Percentiles rank a stretch among this genome's conserved stretches.
phyloP scores from a whole-genome alignment of 805 yeast genomes.

The Candida adriatica region DNA sequence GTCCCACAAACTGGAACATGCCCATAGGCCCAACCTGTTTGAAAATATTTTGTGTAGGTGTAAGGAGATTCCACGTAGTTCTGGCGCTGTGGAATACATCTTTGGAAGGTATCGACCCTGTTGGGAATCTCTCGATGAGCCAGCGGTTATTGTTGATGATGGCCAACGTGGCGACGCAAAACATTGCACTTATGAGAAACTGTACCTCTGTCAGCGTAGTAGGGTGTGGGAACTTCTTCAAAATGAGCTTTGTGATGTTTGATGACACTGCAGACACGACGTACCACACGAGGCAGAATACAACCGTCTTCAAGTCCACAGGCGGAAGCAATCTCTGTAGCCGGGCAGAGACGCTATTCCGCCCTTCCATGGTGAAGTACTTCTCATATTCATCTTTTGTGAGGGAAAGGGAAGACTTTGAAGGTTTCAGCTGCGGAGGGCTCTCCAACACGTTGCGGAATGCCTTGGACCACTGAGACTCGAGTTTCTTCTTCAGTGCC shows the following conservation, averaged over 20 bases:
- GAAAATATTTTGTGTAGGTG: conserved; percentile 47
- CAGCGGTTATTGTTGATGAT: conserved; percentile 30
- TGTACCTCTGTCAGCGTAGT: conserved; percentile 87
- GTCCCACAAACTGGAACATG: conserved; percentile 86
- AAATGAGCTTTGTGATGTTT: conserved; percentile 72
- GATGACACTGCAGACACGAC: conserved; percentile 71
- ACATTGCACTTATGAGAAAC: conserved; percentile 61
- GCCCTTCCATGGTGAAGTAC: conserved; percentile 19
- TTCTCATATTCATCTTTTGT: conserved; percentile 19
- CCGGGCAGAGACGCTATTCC: conserved; percentile 7
- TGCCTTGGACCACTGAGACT: conserved; percentile 4
- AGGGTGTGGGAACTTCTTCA: conserved; percentile 67
- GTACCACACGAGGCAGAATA: conserved; percentile 75
- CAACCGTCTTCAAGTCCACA: conserved; percentile 35
- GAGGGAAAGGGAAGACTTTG: conserved; percentile 21
- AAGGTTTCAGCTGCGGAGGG: conserved; percentile 19
- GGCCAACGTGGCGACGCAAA: conserved; percentile 44
- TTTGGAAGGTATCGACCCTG: conserved; percentile 42
- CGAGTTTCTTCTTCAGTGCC: conserved; percentile 6
- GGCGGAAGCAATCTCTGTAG: conserved; percentile 24
- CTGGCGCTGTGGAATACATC: conserved; percentile 25
- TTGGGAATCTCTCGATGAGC: conserved; percentile 32
- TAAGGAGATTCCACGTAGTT: conserved; percentile 36
- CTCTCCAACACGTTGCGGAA: conserved; percentile 2
- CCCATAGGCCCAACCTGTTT: conserved; percentile 90